Evolutionary conservation across 805 yeast species (phyloP).

Genomic region (Lachancea nothofagi): DNA sequence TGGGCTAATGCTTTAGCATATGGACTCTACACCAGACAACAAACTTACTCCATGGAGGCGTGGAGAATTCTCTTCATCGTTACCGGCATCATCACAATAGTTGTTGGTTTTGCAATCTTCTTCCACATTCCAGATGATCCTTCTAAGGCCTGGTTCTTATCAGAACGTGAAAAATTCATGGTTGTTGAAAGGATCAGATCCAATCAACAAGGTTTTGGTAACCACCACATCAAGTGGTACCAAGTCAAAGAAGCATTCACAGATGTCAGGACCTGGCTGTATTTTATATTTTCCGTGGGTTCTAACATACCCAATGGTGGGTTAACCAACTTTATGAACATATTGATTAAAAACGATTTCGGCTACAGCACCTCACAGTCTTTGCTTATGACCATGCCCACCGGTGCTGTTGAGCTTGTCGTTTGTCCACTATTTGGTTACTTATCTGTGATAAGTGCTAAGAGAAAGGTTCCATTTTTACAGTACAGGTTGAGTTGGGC

Average conservation of each 20-base stretch:
- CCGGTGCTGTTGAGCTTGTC: constrained; percentile 42
- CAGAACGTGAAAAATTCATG: constrained; percentile 40
- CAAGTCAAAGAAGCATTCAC: constrained; percentile 48
- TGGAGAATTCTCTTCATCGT: constrained; percentile 61
- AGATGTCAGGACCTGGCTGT: constrained; percentile 47
- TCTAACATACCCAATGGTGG: constrained; percentile 53
- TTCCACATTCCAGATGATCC: constrained; percentile 56
- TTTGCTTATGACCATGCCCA: constrained; percentile 41
- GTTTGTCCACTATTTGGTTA: constrained; percentile 33
- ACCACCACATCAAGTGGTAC: constrained; percentile 45
- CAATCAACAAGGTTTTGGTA: constrained; percentile 57
- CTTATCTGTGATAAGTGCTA: constrained; percentile 20
- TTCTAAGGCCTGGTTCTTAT: constrained; percentile 42
- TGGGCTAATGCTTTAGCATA: constrained; percentile 52
- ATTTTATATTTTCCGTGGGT: constrained; percentile 37
- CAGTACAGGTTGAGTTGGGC: constrained; percentile 31
- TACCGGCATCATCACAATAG: constrained; percentile 53
- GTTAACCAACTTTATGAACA: constrained; percentile 42
- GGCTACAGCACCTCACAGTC: constrained; percentile 39
- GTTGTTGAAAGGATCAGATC: constrained; percentile 49
- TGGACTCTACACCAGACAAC: constrained; percentile 40
- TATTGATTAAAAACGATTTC: constrained; percentile 40
- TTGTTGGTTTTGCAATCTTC: constrained; percentile 43
- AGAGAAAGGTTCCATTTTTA: constrained; percentile 15
- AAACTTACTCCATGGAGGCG: constrained; percentile 39